Percentiles rank a stretch among this genome's conserved stretches.
phyloP scores from a whole-genome alignment of 2,329 filamentous ascomycete species.

The Penicillium hordei region DNA sequence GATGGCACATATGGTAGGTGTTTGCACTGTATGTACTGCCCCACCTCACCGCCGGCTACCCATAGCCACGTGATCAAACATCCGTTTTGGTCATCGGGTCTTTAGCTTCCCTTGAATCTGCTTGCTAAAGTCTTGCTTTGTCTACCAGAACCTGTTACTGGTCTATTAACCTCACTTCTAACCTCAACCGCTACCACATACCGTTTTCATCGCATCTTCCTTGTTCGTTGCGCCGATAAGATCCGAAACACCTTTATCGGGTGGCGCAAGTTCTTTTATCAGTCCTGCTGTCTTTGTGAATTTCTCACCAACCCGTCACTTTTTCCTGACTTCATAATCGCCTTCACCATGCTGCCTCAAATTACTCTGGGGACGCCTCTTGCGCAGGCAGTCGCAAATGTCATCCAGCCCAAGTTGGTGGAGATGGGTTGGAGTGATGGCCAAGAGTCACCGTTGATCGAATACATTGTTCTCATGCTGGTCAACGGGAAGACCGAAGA shows the following conservation, averaged over 20 bases:
- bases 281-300: slow-evolving; percentile 4
- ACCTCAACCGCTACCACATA: background rate
- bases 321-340: background rate
- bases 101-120: slow-evolving; percentile 4
- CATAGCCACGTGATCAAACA: slow-evolving; percentile 53
- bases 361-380: slow-evolving; percentile 85
- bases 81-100: slow-evolving; percentile 7
- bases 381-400: slow-evolving; percentile 76
- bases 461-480: slow-evolving; percentile 97
- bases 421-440: slow-evolving; percentile 91
- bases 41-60: slow-evolving; percentile 70
- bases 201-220: background rate
- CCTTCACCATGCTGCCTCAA: slow-evolving; percentile 22
- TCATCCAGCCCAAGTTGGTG: slow-evolving; percentile 85
- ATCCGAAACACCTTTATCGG: slow-evolving; percentile 12
- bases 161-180: background rate
- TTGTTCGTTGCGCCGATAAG: slow-evolving; percentile 1
- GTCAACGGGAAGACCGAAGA: slow-evolving; percentile 91
- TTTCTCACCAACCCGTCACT: slow-evolving; percentile 1
- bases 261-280: slow-evolving; percentile 21
- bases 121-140: background rate
- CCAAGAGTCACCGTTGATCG: slow-evolving; percentile 78
- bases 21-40: background rate
- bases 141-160: background rate
- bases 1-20: background rate